Percentiles rank a stretch among this genome's conserved stretches.
Evolutionary conservation across 2,329 filamentous ascomycete species (phyloP).

Genomic region (Rhynchosporium graminicola): DNA sequence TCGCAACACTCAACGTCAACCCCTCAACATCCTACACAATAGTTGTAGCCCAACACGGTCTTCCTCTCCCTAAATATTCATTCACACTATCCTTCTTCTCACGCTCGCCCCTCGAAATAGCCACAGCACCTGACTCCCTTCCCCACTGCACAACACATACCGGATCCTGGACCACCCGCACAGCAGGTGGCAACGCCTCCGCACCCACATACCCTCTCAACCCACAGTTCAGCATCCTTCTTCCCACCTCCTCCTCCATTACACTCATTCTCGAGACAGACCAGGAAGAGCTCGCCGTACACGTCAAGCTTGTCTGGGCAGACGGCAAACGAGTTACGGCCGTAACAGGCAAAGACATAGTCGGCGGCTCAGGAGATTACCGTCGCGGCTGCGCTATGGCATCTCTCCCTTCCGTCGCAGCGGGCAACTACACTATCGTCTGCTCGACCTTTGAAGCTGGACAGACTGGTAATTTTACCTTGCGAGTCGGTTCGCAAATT

Average conservation of each 20-base stretch:
- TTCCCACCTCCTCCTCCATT: constrained; percentile 60
- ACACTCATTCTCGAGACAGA: constrained; percentile 73
- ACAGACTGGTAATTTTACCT: constrained; percentile 71
- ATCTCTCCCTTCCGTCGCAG: constrained; percentile 58
- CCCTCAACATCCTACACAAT: constrained; percentile 54
- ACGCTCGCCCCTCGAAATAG: constrained; percentile 59
- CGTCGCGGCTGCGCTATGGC: constrained; percentile 75
- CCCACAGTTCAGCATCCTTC: constrained; percentile 75
- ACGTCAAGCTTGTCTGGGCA: constrained; percentile 82
- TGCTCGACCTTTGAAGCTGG: constrained; percentile 87
- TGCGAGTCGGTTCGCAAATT: constrained; percentile 69
- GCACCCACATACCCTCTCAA: constrained; percentile 79
- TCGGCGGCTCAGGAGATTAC: constrained; percentile 86
- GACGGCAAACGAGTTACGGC: constrained; percentile 69
- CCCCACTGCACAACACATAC: constrained; percentile 53
- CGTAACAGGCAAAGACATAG: constrained; percentile 73
- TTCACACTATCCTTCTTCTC: constrained; percentile 89
- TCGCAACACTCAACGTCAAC: constrained; percentile 69
- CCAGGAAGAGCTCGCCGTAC: constrained; percentile 69
- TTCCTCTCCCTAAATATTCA: constrained; percentile 72
- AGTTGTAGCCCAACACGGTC: constrained; percentile 76
- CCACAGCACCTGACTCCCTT: constrained; percentile 51
- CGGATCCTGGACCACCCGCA: constrained; percentile 74
- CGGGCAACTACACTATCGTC: constrained; percentile 82
- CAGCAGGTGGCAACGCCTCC: constrained; percentile 81